Evolutionary conservation across 2,329 filamentous ascomycete genomes (phyloP), one percentile per base, ranked within the genome.

Genomic region (Beauveria australis): DNA sequence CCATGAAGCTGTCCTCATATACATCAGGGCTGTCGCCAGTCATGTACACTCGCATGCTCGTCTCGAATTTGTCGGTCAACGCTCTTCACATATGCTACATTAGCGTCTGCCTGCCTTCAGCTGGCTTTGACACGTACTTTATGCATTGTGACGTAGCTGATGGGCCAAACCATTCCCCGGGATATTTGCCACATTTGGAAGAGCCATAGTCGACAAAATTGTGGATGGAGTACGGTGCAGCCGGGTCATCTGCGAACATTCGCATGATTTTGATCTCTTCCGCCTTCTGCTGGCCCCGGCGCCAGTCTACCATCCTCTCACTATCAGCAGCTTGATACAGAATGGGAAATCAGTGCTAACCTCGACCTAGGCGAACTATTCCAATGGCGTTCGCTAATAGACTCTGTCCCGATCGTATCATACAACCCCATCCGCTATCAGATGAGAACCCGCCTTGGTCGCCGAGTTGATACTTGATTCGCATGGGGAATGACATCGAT

Each of bases 81-180:
- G 90, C 89, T 72, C 91, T 96, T 30, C 18, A 19, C 24, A 41
- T 3, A 54, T 69, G 12, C 55, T 69, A 64, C 54, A 56, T 54
- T 59, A 60, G 53, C 18, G 19, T 52, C 30, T 58, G 19, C 10
- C 10, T 33, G 18, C 14, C 47, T 9, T 18, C 24, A 16, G 8
- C 16, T 8, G 54, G 18, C 7, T 44, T 40, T 40, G 9, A 24
- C 14, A 75, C 89, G 72, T 77, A 95, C 92, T 94, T 88, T 66
- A 99, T 97, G 73, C 94, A 97, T 61, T 88, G 86, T 52, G 94
- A 92, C 10, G 94, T 95, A 7, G 94, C 94, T 19, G 92, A 97
- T n/a, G 94, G 94, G 0, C 94, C 94, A 75, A 99, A 99, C 94
- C 94, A 99, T 75, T 97, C 91, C 43, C 94, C 94, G 0, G 94